Evolutionary conservation across 495 filamentous ascomycete species (phyloP), one percentile per base, ranked within the genome.

Genomic region (Xylaria curta): DNA sequence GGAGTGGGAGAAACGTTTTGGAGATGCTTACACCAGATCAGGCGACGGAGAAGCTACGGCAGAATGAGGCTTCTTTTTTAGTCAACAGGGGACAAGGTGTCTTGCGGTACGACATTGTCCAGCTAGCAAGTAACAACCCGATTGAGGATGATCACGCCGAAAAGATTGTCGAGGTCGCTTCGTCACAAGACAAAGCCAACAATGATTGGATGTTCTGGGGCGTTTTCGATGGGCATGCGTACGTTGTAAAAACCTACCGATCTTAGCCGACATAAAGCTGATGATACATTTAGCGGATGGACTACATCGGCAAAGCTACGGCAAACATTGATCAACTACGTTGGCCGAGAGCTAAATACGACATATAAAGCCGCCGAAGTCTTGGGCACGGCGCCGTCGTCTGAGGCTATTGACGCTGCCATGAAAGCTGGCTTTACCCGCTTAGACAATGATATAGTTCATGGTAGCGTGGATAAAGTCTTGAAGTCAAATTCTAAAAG

Each of bases 171-270:
- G 94, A 99, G 82, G 87, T 97, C 15, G 90, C 92, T 80, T 65
- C 68, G 58, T 61, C 49, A 42, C 70, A 69, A 49, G 72, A 73
- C 44, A 72, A 79, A 36, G 62, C 65, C 84, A 89, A 83, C 56
- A 94, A 88, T 70, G 96, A 99, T 78, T 99, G 96, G 96, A 98
- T 98, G 94, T 99, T 99, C 79, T 99, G 97, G 97, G 95, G 94
- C 49, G 94, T 99, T 15, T 99, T 97, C 82, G 96, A 99, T 79
- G 96, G 96, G 1, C 96, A 99, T 81, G 92, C 93, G 94, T 95
- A 82, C 79, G 88, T 87, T 68, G 40, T 38, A 17, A 12, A 62
- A 38, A 54, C 31, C 19, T 58, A 26, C 42, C 17, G 13, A 26
- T 9, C 19, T 33, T 33, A 1, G 26, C 17, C 31, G 13, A 46